Conservation (phyloP, 139 green algal species). For the Zygnema circumcarinatum region DNA sequence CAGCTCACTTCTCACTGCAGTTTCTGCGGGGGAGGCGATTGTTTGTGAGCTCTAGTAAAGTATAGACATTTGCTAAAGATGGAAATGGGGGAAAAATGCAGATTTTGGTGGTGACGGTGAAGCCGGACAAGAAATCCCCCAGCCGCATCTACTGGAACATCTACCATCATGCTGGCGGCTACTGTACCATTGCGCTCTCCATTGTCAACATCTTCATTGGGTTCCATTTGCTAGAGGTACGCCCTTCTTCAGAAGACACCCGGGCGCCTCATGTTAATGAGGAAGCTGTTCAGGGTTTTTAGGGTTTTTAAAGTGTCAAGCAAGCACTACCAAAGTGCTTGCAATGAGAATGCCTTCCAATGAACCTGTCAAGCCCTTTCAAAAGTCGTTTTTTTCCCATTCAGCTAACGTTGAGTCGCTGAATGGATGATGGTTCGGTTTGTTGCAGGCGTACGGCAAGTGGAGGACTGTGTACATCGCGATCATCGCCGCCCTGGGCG, state of each 20-base stretch:
- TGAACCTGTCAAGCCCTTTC: neutral
- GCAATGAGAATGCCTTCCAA: neutral
- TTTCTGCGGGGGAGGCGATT: too few species aligned
- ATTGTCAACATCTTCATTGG: constrained; percentile 26
- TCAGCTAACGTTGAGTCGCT: too few species aligned
- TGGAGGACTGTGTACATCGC: constrained; percentile 20
- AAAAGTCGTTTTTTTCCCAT: too few species aligned
- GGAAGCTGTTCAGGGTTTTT: too few species aligned
- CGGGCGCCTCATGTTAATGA: neutral
- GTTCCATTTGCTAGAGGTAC: constrained; percentile 26
- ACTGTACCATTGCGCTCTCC: neutral
- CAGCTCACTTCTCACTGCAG: too few species aligned
- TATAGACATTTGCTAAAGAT: too few species aligned
- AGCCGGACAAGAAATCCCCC: neutral
- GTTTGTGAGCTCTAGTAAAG: too few species aligned
- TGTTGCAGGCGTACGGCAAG: constrained; percentile 4
- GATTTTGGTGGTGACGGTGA: constrained; percentile 8
- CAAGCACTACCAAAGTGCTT: too few species aligned
- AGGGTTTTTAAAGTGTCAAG: too few species aligned
- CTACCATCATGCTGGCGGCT: constrained; percentile 14
- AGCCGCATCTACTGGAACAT: constrained; percentile 24
- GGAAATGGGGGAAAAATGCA: too few species aligned
- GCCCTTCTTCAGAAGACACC: neutral
- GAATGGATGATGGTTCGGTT: neutral
- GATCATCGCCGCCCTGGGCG: neutral